Conservation (phyloP, 2,329 filamentous ascomycete species). For the Ophiostoma himal-ulmi region DNA sequence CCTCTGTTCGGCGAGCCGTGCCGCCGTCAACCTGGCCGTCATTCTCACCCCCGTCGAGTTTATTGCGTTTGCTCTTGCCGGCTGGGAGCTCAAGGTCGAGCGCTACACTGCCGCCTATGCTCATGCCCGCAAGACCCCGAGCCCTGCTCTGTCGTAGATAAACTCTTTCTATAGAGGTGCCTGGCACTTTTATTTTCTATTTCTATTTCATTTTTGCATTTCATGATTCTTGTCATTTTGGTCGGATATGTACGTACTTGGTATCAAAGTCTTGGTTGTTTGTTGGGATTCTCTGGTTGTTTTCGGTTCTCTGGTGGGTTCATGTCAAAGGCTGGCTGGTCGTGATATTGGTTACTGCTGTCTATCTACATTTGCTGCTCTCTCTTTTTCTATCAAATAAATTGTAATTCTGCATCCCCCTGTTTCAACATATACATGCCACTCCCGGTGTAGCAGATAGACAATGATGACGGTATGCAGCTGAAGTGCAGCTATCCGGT, state of each 20-base stretch:
- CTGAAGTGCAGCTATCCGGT: neutral
- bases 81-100: conserved; percentile 42
- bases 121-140: conserved; percentile 34
- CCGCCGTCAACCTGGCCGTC: conserved; percentile 49
- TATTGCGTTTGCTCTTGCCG: conserved; percentile 42
- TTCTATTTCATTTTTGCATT: neutral
- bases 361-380: neutral
- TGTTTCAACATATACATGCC: neutral
- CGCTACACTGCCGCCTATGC: conserved; percentile 36
- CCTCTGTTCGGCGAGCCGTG: conserved; percentile 52
- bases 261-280: neutral
- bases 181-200: neutral
- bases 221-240: neutral
- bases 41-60: conserved; percentile 54
- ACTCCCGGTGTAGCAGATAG: neutral
- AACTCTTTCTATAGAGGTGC: neutral
- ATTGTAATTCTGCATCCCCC: neutral
- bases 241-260: neutral
- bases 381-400: neutral
- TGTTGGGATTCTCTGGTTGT: neutral
- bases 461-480: neutral
- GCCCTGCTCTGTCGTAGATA: conserved; percentile 25
- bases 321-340: neutral
- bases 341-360: neutral
- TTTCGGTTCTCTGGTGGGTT: neutral